Conservation (phyloP, 352 stramenopile genomes). For the Globisporangium nagaii region DNA sequence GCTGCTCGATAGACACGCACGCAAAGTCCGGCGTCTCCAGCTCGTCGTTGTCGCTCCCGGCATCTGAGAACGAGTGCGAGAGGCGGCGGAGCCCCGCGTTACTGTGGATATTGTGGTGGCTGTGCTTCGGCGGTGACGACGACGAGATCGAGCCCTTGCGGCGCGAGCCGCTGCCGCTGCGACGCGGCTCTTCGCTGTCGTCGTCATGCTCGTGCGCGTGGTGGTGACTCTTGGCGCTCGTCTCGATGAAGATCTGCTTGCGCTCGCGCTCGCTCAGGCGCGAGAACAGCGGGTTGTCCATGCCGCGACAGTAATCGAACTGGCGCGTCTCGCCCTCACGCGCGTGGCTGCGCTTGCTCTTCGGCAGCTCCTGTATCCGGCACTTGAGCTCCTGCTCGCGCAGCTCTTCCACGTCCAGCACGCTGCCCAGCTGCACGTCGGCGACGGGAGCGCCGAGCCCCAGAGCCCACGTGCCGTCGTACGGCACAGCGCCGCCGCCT, state of each 20-base stretch:
- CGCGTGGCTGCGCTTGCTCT: constrained; percentile 46
- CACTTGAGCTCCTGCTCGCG: constrained; percentile 43
- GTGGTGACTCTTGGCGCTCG: constrained; percentile 10
- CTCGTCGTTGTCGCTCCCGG: constrained; percentile 2
- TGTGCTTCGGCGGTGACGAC: constrained; percentile 13
- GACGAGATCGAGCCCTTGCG: constrained; percentile 14
- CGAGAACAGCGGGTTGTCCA: constrained; percentile 73
- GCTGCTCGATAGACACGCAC: constrained; percentile 74
- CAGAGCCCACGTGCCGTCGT: constrained; percentile 79
- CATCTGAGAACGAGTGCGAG: constrained; percentile 1
- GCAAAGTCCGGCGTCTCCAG: constrained; percentile 49
- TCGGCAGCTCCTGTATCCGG: constrained; percentile 56
- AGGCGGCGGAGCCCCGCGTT: constrained; percentile 10
- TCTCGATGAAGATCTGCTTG: constrained; percentile 56
- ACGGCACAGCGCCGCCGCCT: constrained; percentile 65
- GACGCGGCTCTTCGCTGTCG: background rate
- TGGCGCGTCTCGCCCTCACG: constrained; percentile 68
- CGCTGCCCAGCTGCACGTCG: constrained; percentile 65
- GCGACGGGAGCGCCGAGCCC: constrained; percentile 55
- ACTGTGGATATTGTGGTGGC: background rate
- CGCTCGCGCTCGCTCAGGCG: constrained; percentile 65
- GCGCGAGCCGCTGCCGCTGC: background rate
- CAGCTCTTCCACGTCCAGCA: constrained; percentile 60
- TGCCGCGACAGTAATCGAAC: constrained; percentile 73
- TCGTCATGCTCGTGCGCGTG: constrained; percentile 14